phyloP scores from a whole-genome alignment of 108 stramenopile species.

The Discostella stelligeroides region DNA sequence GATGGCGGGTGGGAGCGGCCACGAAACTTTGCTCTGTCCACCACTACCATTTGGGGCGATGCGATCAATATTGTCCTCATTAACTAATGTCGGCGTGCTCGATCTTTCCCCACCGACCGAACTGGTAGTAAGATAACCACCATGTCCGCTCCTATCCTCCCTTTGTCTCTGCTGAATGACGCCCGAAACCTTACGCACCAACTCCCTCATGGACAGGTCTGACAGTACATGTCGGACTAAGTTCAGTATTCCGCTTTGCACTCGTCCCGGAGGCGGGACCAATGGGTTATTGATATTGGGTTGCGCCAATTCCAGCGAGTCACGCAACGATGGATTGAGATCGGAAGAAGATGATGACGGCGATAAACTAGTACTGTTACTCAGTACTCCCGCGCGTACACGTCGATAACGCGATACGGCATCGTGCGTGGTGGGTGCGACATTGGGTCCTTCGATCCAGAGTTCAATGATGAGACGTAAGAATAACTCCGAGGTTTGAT shows the following conservation, averaged over 20 bases:
- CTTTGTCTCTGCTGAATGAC: slow-evolving; percentile 16
- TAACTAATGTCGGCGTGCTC: neutral
- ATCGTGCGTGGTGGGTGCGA: slow-evolving; percentile 27
- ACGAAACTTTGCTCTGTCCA: slow-evolving; percentile 19
- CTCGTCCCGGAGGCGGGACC: slow-evolving; percentile 52
- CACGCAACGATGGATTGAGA: slow-evolving; percentile 19
- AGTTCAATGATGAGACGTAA: slow-evolving; percentile 70
- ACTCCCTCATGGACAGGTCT: slow-evolving; percentile 22
- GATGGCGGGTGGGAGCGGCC: slow-evolving; percentile 70
- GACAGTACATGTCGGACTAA: slow-evolving; percentile 49
- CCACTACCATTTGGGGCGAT: slow-evolving; percentile 21
- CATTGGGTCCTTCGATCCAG: slow-evolving; percentile 71
- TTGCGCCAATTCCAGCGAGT: slow-evolving; percentile 63
- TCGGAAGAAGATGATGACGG: neutral
- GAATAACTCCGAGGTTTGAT: slow-evolving; percentile 66
- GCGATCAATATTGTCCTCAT: neutral
- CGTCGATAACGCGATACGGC: slow-evolving; percentile 26
- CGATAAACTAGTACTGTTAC: neutral
- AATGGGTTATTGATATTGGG: slow-evolving; percentile 23
- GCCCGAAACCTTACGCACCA: slow-evolving; percentile 21
- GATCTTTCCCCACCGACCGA: neutral
- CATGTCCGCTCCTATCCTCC: slow-evolving; percentile 37
- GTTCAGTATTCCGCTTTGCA: slow-evolving; percentile 55
- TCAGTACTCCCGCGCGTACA: slow-evolving; percentile 2
- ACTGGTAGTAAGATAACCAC: neutral